Base-by-base conservation (phyloP, 768 basidiomycete genomes). In the Filobasidium floriforme region DNA sequence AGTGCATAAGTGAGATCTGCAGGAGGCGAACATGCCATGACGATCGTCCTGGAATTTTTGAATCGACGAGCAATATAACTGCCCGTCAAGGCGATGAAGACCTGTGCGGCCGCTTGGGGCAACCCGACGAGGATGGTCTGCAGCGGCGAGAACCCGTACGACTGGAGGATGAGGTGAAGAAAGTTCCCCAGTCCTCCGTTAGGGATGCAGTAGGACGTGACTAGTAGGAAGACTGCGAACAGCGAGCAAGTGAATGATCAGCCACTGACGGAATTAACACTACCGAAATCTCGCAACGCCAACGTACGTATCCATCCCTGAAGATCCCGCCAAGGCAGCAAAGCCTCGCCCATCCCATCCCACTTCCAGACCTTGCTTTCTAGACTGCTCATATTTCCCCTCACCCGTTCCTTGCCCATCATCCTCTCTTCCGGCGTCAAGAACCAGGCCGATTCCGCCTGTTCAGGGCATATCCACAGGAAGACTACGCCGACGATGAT, bases 171-270 rank as follows among this genome's bases (percentile, higher is more conserved):
- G n/a, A 73, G 68, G 61, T 73, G 72, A 37, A 67, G 61, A 51
- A 71, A 68, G 59, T 73, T 73, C 1, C 71, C 72, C 46, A 73
- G 66, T 43, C 71, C 69, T 24, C 71, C 72, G 60, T 73, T 73
- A 2, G 72, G 70, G 7, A 70, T 65, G 18, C 66, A 60, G 57
- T 70, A 66, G 11, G 66, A 68, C 15, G 69, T 65, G 60, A 70
- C 68, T 61, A 73, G 67, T 22, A 71, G 54, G 51, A 65, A 65
- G n/a, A 65, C 64, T 65, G 46, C 4, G 19, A 37, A 9, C 4
- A 37, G 29, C 4, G 46, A 18, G 12, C 15, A 14, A 14, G 2
- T 6, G 18, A 5, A 12, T 49, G 18, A 49, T 49, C 46, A 49
- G 15, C 46, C 46, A 2, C 22, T 49, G 14, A 22, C 46, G 18